These are phyloP conservation scores for Amylostereum areolatum DNA, from an alignment of 1,284 basidiomycete genomes.

Conservation along the genomic window DNA sequence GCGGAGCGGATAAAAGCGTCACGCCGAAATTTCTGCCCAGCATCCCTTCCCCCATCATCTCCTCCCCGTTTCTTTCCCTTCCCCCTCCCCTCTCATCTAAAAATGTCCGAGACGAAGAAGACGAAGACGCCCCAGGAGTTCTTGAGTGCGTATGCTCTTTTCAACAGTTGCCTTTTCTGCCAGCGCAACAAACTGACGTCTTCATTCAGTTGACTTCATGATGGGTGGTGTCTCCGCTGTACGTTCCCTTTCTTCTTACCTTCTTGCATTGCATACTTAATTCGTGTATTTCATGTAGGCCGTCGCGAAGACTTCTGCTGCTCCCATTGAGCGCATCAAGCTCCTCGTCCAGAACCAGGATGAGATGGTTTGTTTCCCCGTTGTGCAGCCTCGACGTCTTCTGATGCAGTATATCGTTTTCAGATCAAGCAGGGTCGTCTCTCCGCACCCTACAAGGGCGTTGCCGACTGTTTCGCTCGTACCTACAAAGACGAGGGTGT, in stretches of 20 bases:
- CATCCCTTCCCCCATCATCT: constrained; percentile 28
- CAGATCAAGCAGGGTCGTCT: constrained; percentile 97
- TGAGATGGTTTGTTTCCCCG: constrained; percentile 61
- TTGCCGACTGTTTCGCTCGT: constrained; percentile 82
- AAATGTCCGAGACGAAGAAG: constrained; percentile 77
- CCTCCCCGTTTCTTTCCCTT: constrained; percentile 41
- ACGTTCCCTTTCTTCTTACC: constrained; percentile 26
- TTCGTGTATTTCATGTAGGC: constrained; percentile 45
- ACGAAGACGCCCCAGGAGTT: constrained; percentile 79
- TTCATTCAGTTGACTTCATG: constrained; percentile 71
- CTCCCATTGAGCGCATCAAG: constrained; percentile 99
- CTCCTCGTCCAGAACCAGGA: constrained; percentile 97
- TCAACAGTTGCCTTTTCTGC: constrained; percentile 2
- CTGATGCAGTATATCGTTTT: constrained; percentile 18
- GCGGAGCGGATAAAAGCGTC: constrained; percentile 14
- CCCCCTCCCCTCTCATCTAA: constrained; percentile 32
- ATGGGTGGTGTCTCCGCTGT: constrained; percentile 92
- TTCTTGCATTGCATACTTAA: neutral
- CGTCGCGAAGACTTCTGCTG: constrained; percentile 95
- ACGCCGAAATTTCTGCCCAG: constrained; percentile 30
- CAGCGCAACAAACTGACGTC: no score
- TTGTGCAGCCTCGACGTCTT: constrained; percentile 1
- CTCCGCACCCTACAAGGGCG: constrained; percentile 87
- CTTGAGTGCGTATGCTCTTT: constrained; percentile 45
- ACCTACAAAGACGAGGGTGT: constrained; percentile 91